Evolutionary conservation across 2,329 filamentous ascomycete genomes (phyloP).

Genomic region (Talaromyces islandicus): DNA sequence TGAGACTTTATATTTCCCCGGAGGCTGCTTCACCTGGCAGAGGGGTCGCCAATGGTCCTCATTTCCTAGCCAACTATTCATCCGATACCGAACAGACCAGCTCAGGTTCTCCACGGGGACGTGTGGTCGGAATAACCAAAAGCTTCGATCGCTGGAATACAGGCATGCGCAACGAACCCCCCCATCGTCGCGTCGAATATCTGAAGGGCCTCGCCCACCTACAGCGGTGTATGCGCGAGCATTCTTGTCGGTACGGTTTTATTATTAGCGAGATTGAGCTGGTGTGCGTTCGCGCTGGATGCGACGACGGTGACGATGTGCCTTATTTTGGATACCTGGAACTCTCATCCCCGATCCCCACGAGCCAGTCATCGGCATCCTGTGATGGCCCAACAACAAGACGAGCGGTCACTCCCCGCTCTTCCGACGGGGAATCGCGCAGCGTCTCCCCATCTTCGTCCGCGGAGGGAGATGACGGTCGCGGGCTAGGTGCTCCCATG

Average conservation of each 20-base stretch:
- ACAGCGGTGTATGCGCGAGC: conserved; percentile 88
- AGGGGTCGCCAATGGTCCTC: conserved; percentile 39
- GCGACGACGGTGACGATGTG: conserved; percentile 50
- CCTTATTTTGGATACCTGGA: conserved; percentile 90
- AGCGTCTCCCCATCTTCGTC: conserved; percentile 14
- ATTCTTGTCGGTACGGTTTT: conserved; percentile 89
- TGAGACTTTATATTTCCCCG: conserved; percentile 38
- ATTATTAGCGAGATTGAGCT: conserved; percentile 96
- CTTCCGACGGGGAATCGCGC: conserved; percentile 25
- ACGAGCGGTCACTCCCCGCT: conserved; percentile 18
- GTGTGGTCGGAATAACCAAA: conserved; percentile 80
- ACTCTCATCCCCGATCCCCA: conserved; percentile 54
- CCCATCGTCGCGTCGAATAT: conserved; percentile 82
- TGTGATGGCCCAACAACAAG: conserved; percentile 12
- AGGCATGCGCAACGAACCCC: conserved; percentile 79
- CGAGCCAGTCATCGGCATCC: conserved; percentile 36
- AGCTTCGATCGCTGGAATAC: conserved; percentile 94
- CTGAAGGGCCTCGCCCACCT: conserved; percentile 78
- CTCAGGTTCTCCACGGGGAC: conserved; percentile 49
- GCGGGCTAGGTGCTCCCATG: conserved; percentile 33
- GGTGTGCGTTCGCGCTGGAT: conserved; percentile 77
- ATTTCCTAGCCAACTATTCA: conserved; percentile 50
- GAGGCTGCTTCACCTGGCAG: conserved; percentile 28
- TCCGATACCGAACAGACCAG: conserved; percentile 45
- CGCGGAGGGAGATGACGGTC: neutral